phyloP scores from a whole-genome alignment of 805 yeast genomes.

The Cyberlindnera maclurae region DNA sequence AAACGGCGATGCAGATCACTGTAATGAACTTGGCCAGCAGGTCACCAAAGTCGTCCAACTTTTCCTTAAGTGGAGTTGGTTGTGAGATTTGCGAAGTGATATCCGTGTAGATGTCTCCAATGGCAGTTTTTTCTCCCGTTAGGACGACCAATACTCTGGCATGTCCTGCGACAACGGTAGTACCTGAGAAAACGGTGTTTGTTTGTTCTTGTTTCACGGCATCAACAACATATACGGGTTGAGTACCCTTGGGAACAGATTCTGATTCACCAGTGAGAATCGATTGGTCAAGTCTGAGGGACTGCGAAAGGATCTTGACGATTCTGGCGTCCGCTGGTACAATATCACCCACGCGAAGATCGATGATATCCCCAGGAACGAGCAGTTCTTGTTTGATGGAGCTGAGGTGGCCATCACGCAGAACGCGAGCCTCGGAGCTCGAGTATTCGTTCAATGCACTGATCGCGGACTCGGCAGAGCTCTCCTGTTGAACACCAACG shows the following conservation, averaged over 20 bases:
- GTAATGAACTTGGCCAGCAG: constrained; percentile 35
- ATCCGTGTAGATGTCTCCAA: constrained; percentile 40
- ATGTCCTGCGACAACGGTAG: constrained; percentile 35
- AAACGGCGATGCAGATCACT: constrained; percentile 38
- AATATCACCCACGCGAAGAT: constrained; percentile 33
- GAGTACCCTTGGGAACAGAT: constrained; percentile 30
- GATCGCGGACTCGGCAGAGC: constrained; percentile 44
- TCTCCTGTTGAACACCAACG: constrained; percentile 45
- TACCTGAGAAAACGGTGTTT: constrained; percentile 43
- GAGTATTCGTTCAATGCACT: constrained; percentile 40
- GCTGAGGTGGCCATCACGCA: constrained; percentile 34
- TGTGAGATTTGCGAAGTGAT: constrained; percentile 32
- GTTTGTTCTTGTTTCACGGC: constrained; percentile 32
- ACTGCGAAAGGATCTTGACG: constrained; percentile 30
- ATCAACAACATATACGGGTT: constrained; percentile 21
- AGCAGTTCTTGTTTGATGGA: constrained; percentile 36
- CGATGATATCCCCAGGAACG: constrained; percentile 41
- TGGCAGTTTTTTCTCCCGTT: constrained; percentile 41
- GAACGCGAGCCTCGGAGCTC: constrained; percentile 39
- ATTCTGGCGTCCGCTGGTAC: constrained; percentile 44
- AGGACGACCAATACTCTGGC: constrained; percentile 40
- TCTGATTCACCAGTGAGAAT: constrained; percentile 43
- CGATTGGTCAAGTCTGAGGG: constrained; percentile 38
- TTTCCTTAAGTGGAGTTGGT: constrained; percentile 30
- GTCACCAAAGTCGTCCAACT: constrained; percentile 34